Conservation (phyloP, 2,329 filamentous ascomycete species). For the Onygenales sp. region DNA sequence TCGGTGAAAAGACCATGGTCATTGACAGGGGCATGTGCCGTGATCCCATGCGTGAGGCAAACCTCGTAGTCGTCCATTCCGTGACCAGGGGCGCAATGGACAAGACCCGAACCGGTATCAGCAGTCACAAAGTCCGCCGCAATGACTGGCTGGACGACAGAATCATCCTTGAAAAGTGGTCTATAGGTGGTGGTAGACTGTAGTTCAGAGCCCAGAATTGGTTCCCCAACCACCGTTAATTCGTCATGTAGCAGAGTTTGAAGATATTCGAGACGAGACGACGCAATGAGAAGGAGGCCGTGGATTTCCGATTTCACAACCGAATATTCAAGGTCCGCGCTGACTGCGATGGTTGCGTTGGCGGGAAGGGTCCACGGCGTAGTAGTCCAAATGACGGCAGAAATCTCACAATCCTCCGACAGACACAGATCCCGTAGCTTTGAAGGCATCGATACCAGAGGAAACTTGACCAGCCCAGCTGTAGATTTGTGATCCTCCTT, state of each 20-base stretch:
- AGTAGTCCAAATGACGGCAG: slow-evolving; percentile 94
- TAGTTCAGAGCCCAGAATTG: slow-evolving; percentile 57
- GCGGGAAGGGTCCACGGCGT: slow-evolving; percentile 96
- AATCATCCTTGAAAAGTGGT: slow-evolving; percentile 57
- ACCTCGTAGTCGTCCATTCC: slow-evolving; percentile 93
- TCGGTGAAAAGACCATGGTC: slow-evolving; percentile 71
- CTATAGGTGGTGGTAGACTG: slow-evolving; percentile 54
- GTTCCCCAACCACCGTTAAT: slow-evolving; percentile 41
- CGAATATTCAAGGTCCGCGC: slow-evolving; percentile 63
- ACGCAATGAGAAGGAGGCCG: slow-evolving; percentile 60
- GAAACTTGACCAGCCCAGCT: slow-evolving; percentile 64
- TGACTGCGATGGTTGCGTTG: slow-evolving; percentile 80
- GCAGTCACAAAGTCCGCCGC: slow-evolving; percentile 82
- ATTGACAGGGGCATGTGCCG: slow-evolving; percentile 73
- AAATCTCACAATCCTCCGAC: slow-evolving; percentile 45
- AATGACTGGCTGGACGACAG: slow-evolving; percentile 58
- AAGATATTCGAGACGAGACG: slow-evolving; percentile 55
- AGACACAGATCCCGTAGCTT: slow-evolving; percentile 32
- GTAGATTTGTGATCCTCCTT: slow-evolving; percentile 51
- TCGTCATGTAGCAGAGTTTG: slow-evolving; percentile 42
- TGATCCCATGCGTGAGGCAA: slow-evolving; percentile 60
- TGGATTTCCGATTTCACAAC: slow-evolving; percentile 50
- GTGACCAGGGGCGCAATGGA: slow-evolving; percentile 88
- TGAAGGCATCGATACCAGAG: slow-evolving; percentile 43
- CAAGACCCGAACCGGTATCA: slow-evolving; percentile 86